phyloP scores from a whole-genome alignment of 257 asterid genomes.

The Solanum tarapatanum region DNA sequence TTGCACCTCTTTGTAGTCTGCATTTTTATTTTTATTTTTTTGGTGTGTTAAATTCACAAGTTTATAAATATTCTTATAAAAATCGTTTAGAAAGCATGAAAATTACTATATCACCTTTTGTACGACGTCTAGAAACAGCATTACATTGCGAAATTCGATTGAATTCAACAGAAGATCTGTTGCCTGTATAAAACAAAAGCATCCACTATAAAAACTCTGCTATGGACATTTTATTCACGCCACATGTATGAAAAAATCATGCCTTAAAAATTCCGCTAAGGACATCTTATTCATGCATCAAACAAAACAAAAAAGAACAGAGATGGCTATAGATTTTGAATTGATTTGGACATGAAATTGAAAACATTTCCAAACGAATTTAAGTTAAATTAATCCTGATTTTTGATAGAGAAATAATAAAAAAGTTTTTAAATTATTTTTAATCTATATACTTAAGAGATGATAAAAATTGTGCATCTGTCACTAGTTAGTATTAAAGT shows the following conservation, averaged over 20 bases:
- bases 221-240: not conserved
- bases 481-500: not conserved
- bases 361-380: not conserved
- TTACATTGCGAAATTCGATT: slow-evolving; percentile 21
- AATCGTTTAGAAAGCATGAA: not conserved
- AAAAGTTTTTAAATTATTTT: too few relatives aligned
- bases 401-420: not conserved
- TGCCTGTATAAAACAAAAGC: slow-evolving; percentile 13
- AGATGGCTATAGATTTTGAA: not conserved
- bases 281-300: not conserved
- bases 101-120: slow-evolving; percentile 25
- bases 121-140: slow-evolving; percentile 35
- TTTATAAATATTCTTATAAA: not conserved
- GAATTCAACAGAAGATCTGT: slow-evolving; percentile 4
- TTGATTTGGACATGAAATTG: not conserved
- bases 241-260: not conserved
- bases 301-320: not conserved
- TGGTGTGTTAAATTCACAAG: not conserved
- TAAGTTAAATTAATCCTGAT: too few relatives aligned
- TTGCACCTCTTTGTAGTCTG: slow-evolving; percentile 35
- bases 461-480: not conserved
- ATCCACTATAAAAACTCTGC: not conserved
- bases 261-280: not conserved
- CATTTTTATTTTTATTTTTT: not conserved
- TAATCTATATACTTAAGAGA: too few relatives aligned